These are phyloP conservation scores for Pleurotus tuber-regium DNA, from an alignment of 768 basidiomycete species.

Conservation along the genomic window DNA sequence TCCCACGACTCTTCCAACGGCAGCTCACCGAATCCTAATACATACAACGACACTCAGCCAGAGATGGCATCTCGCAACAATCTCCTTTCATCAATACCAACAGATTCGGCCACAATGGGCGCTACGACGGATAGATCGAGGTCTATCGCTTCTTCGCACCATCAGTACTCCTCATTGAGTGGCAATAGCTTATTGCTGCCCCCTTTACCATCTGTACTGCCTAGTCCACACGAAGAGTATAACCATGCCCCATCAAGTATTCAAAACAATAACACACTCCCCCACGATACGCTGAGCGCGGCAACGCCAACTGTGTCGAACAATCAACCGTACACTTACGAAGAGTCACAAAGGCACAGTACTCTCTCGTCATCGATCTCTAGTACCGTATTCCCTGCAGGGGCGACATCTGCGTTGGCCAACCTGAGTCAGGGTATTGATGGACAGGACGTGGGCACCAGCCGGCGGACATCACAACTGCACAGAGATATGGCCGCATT, in stretches of 20 bases:
- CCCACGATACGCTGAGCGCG: background rate
- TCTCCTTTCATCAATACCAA: conserved; percentile 8
- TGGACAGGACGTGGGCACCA: background rate
- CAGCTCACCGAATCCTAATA: background rate
- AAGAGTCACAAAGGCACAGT: background rate
- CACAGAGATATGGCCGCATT: conserved; percentile 7
- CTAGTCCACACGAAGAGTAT: conserved; percentile 4
- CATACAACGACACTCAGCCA: background rate
- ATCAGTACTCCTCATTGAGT: background rate
- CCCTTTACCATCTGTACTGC: background rate
- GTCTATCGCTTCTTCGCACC: background rate
- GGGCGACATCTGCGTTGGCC: background rate
- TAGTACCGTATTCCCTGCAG: background rate
- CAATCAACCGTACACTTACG: conserved; percentile 4
- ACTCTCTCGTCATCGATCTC: background rate
- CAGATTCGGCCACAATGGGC: background rate
- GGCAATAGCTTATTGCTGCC: conserved; percentile 1
- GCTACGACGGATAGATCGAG: background rate
- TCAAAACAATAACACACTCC: background rate
- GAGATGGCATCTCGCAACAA: conserved; percentile 4
- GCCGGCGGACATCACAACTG: background rate
- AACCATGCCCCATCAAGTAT: background rate
- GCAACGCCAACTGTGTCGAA: background rate
- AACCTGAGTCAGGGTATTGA: background rate
- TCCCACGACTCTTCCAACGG: background rate